These are phyloP conservation scores for Pythium myriotylum DNA, from an alignment of 352 stramenopile genomes.

Conservation along the genomic window DNA sequence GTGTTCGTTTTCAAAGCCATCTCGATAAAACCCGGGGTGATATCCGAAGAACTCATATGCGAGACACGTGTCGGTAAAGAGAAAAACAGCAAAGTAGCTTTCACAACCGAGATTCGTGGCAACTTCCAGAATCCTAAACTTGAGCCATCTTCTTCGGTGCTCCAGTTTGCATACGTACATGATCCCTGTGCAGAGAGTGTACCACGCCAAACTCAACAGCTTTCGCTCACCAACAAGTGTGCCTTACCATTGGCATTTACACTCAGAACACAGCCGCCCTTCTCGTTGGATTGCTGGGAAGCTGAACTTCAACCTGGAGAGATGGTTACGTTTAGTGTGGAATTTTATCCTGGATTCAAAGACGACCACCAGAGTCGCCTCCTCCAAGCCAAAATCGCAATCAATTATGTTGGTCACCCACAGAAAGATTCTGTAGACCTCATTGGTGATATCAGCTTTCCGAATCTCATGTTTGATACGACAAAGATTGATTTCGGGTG, in stretches of 20 bases:
- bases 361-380: conserved; percentile 90
- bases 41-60: conserved; percentile 89
- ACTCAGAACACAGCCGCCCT: conserved; percentile 89
- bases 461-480: conserved; percentile 93
- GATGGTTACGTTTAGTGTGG: conserved; percentile 79
- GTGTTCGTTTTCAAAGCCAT: conserved; percentile 93
- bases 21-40: conserved; percentile 53
- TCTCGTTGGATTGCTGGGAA: conserved; percentile 92
- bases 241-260: conserved; percentile 91
- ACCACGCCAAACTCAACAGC: conserved; percentile 58
- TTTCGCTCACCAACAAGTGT: conserved; percentile 89
- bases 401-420: conserved; percentile 89
- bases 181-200: conserved; percentile 62
- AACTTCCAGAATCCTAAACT: conserved; percentile 93
- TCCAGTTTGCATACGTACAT: conserved; percentile 91
- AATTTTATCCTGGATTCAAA: conserved; percentile 94
- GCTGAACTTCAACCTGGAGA: conserved; percentile 82
- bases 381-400: conserved; percentile 82
- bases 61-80: conserved; percentile 93
- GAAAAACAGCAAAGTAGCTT: conserved; percentile 87
- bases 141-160: conserved; percentile 58
- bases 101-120: conserved; percentile 84
- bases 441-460: conserved; percentile 92
- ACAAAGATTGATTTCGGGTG: conserved; percentile 93
- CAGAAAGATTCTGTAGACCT: conserved; percentile 91